Evolutionary conservation across 371 early-diverging fungal genomes (phyloP).

Genomic region (Rhizopus sp.): DNA sequence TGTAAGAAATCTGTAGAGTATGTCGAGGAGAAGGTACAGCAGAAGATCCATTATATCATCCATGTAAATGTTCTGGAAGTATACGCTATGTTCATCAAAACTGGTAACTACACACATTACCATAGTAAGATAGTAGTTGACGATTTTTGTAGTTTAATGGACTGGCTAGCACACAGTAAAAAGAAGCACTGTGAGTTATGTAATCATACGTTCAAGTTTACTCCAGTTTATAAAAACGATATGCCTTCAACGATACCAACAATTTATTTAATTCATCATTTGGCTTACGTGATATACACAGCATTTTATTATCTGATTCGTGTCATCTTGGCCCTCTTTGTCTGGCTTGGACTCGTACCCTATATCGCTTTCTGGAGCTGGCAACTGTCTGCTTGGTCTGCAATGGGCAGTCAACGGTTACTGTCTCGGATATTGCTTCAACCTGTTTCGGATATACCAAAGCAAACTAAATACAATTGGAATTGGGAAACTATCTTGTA

Average conservation of each 20-base stretch:
- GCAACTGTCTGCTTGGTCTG: neutral
- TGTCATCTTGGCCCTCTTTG: neutral
- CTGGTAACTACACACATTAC: constrained; percentile 52
- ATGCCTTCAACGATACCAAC: constrained; percentile 72
- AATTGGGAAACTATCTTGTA: constrained; percentile 11
- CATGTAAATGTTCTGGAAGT: constrained; percentile 93
- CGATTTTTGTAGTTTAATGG: constrained; percentile 61
- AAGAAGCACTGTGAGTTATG: constrained; percentile 92
- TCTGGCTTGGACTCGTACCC: constrained; percentile 11
- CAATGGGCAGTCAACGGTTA: neutral
- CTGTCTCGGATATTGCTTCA: neutral
- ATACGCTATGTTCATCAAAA: constrained; percentile 90
- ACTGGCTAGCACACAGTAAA: constrained; percentile 86
- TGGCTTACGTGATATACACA: neutral
- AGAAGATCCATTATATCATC: constrained; percentile 84
- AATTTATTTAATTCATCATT: constrained; percentile 42
- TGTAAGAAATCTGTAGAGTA: constrained; percentile 81
- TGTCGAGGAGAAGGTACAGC: constrained; percentile 79
- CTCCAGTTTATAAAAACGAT: constrained; percentile 73
- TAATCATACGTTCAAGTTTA: constrained; percentile 78
- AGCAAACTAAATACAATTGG: neutral
- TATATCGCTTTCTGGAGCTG: constrained; percentile 1
- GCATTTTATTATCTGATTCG: neutral
- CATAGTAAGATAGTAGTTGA: neutral
- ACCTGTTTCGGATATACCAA: neutral